Percentiles rank a stretch among this genome's conserved stretches.
Conservation (phyloP, 345 rosid genomes). For the Eucalyptus grandis region DNA sequence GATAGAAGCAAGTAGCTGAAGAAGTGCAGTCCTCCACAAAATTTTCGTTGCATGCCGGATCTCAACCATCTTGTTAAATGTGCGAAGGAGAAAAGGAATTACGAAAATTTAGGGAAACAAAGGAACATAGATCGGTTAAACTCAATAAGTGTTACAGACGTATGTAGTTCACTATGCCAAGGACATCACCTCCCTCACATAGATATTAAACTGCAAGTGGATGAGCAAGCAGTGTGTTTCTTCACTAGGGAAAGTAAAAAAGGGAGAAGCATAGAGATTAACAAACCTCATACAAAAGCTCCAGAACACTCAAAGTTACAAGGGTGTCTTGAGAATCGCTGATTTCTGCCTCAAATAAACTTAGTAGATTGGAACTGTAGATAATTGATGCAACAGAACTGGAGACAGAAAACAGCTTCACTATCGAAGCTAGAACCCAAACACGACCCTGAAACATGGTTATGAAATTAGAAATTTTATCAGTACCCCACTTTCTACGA, state of each 20-base stretch:
- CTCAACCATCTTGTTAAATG: constrained; percentile 53
- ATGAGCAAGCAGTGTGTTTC: background rate
- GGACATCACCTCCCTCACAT: background rate
- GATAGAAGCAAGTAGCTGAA: constrained; percentile 53
- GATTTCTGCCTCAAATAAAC: constrained; percentile 66
- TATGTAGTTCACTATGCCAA: background rate
- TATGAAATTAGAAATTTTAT: background rate
- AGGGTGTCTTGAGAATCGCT: constrained; percentile 51
- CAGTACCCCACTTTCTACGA: background rate
- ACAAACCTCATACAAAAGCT: constrained; percentile 79
- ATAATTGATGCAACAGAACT: constrained; percentile 51
- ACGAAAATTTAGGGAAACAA: background rate
- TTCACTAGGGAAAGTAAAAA: background rate
- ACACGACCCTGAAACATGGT: constrained; percentile 60
- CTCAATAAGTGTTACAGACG: background rate
- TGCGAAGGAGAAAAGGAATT: background rate
- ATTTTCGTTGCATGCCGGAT: constrained; percentile 63
- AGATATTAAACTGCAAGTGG: background rate
- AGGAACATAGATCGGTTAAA: background rate
- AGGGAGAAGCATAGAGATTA: background rate
- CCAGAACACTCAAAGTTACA: constrained; percentile 55
- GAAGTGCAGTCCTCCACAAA: constrained; percentile 52
- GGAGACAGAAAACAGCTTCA: constrained; percentile 84
- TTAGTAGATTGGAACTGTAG: constrained; percentile 50
- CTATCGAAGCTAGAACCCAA: constrained; percentile 66